These are phyloP conservation scores for Ramularia endophylla DNA, from an alignment of 2,329 filamentous ascomycete species.

Conservation along the genomic window DNA sequence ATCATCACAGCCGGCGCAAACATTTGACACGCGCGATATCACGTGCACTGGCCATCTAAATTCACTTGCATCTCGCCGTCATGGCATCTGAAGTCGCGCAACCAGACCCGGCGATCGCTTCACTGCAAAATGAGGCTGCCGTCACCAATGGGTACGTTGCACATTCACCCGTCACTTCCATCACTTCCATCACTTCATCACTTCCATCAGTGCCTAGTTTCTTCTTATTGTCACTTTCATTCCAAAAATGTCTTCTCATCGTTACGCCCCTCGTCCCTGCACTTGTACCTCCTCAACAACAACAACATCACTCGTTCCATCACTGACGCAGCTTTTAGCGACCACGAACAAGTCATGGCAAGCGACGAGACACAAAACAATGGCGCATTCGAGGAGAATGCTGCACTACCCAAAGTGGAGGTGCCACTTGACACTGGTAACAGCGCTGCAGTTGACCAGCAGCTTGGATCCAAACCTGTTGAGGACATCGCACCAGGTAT, in stretches of 20 bases:
- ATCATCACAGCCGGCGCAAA: conserved; percentile 2
- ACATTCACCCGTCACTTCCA: conserved; percentile 4
- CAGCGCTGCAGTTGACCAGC: conserved; percentile 17
- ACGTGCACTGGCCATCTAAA: conserved; percentile 10
- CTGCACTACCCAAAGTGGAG: conserved; percentile 15
- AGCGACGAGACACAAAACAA: conserved; percentile 16
- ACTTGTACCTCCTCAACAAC: neutral
- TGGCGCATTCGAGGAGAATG: conserved; percentile 21
- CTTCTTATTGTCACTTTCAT: neutral
- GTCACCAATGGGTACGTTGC: conserved; percentile 19
- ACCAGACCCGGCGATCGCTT: conserved; percentile 11
- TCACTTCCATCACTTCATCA: conserved; percentile 1
- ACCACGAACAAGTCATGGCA: conserved; percentile 11
- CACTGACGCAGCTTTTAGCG: neutral
- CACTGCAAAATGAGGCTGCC: conserved; percentile 12
- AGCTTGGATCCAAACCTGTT: conserved; percentile 31
- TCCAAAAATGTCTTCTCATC: conserved; percentile 1
- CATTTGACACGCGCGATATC: conserved; percentile 12
- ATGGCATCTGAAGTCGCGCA: conserved; percentile 21
- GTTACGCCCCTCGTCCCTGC: neutral
- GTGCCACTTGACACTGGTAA: conserved; percentile 15
- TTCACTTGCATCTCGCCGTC: conserved; percentile 5
- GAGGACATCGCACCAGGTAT: conserved; percentile 40
- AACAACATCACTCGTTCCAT: conserved; percentile 3
- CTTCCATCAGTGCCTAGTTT: neutral